phyloP scores from a whole-genome alignment of 805 yeast species.

The Wickerhamiella slavikovae region DNA sequence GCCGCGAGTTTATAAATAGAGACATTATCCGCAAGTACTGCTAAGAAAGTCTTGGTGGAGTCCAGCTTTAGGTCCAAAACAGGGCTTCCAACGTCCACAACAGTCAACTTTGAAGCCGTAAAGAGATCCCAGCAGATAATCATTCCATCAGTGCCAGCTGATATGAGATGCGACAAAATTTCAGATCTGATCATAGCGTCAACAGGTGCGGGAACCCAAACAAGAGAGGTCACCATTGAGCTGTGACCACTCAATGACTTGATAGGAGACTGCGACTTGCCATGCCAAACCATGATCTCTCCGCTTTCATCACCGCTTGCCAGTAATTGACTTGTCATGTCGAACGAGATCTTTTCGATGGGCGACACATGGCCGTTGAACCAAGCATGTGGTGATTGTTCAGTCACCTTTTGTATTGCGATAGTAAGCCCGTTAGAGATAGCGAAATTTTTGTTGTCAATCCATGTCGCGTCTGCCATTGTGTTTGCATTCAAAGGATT shows the following conservation, averaged over 20 bases:
- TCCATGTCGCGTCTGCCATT: slow-evolving; percentile 42
- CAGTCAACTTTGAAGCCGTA: background rate
- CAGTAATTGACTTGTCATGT: slow-evolving; percentile 29
- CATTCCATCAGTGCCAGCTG: slow-evolving; percentile 6
- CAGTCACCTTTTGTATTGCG: slow-evolving; percentile 31
- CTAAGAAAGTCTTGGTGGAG: background rate
- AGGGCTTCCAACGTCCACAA: background rate
- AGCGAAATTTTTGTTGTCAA: slow-evolving; percentile 46
- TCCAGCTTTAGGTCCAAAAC: background rate
- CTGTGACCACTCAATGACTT: slow-evolving; percentile 9
- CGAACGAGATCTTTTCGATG: slow-evolving; percentile 36
- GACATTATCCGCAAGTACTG: background rate
- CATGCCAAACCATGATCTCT: slow-evolving; percentile 57
- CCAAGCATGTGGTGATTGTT: slow-evolving; percentile 27
- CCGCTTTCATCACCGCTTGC: slow-evolving; percentile 67
- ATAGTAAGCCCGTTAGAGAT: slow-evolving; percentile 37
- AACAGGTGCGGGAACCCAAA: slow-evolving; percentile 3
- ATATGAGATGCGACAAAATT: slow-evolving; percentile 4
- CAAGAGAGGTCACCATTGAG: slow-evolving; percentile 12
- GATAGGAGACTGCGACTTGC: slow-evolving; percentile 22
- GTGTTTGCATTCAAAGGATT: slow-evolving; percentile 3
- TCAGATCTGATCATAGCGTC: slow-evolving; percentile 1
- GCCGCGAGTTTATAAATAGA: background rate
- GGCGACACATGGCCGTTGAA: slow-evolving; percentile 46
- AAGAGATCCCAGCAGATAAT: slow-evolving; percentile 4